Evolutionary conservation across 2,329 filamentous ascomycete genomes (phyloP).

Genomic region (Aspergillus calidoustus): DNA sequence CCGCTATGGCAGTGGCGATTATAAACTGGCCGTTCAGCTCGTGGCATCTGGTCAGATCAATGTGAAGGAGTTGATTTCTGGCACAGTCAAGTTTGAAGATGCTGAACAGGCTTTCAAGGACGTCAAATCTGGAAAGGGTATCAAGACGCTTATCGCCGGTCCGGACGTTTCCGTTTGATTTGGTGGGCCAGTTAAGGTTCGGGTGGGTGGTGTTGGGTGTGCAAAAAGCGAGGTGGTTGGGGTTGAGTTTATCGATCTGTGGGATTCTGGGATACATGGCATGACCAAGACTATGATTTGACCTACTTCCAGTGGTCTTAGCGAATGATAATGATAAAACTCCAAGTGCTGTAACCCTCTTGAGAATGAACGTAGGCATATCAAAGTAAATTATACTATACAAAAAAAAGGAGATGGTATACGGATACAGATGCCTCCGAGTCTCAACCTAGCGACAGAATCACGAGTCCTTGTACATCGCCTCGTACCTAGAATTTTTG

Average conservation of each 20-base stretch:
- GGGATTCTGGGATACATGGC: too few species aligned
- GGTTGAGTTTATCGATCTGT: too few species aligned
- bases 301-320: too few species aligned
- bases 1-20: slow-evolving; percentile 87
- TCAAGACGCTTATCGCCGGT: slow-evolving; percentile 53
- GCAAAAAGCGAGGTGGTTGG: not conserved
- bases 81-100: slow-evolving; percentile 75
- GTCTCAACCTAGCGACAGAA: not conserved
- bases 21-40: slow-evolving; percentile 79
- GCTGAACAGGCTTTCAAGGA: slow-evolving; percentile 87
- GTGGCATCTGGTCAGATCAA: slow-evolving; percentile 72
- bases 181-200: not conserved
- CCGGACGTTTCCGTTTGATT: not conserved
- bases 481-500: slow-evolving; percentile 41
- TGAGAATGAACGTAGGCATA: not conserved
- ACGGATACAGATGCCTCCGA: not conserved
- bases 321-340: too few species aligned
- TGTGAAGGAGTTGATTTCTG: slow-evolving; percentile 78
- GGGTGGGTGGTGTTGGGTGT: not conserved
- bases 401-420: not conserved
- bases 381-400: slow-evolving; percentile 8
- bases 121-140: slow-evolving; percentile 77
- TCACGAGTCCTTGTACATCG: slow-evolving; percentile 37
- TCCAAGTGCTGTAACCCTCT: too few species aligned
- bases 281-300: too few species aligned